phyloP scores from a whole-genome alignment of 1,284 basidiomycete genomes.

The Papiliotrema terrestris region DNA sequence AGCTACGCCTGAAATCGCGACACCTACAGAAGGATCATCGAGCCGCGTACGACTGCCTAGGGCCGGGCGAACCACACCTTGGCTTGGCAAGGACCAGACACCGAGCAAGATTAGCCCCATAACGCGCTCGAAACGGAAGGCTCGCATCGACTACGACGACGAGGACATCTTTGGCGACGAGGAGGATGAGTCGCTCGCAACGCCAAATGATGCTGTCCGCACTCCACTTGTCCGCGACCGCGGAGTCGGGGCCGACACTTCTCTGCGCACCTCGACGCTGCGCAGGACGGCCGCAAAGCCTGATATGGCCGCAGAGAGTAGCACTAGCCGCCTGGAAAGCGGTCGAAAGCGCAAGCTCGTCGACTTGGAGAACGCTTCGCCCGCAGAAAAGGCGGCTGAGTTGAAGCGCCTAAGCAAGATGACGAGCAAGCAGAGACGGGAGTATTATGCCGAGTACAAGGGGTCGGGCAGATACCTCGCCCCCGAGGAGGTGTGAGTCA shows the following conservation, averaged over 20 bases:
- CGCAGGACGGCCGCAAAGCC: neutral
- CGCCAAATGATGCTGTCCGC: neutral
- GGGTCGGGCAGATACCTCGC: slow-evolving; percentile 37
- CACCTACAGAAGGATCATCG: neutral
- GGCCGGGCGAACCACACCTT: slow-evolving; percentile 2
- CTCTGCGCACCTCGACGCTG: slow-evolving; percentile 11
- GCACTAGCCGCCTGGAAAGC: neutral
- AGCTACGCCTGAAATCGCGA: neutral
- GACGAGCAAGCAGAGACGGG: slow-evolving; percentile 26
- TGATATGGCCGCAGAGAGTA: neutral
- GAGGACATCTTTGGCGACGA: slow-evolving; percentile 1
- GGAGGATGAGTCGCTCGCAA: no score
- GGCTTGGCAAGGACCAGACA: slow-evolving; percentile 1
- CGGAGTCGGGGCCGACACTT: slow-evolving; percentile 3
- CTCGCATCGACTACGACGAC: neutral
- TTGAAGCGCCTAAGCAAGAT: slow-evolving; percentile 26
- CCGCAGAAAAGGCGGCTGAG: slow-evolving; percentile 28
- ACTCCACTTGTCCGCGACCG: slow-evolving; percentile 32
- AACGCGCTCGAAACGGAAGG: neutral
- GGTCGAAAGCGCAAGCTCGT: slow-evolving; percentile 15
- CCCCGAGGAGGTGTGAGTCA: slow-evolving; percentile 34
- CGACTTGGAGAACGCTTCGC: slow-evolving; percentile 27
- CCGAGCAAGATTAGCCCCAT: neutral
- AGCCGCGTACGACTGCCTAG: neutral
- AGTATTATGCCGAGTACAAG: slow-evolving; percentile 40